These are phyloP conservation scores for Oenanthe sinensis DNA, from an alignment of 129 eudicot genomes.

Conservation along the genomic window DNA sequence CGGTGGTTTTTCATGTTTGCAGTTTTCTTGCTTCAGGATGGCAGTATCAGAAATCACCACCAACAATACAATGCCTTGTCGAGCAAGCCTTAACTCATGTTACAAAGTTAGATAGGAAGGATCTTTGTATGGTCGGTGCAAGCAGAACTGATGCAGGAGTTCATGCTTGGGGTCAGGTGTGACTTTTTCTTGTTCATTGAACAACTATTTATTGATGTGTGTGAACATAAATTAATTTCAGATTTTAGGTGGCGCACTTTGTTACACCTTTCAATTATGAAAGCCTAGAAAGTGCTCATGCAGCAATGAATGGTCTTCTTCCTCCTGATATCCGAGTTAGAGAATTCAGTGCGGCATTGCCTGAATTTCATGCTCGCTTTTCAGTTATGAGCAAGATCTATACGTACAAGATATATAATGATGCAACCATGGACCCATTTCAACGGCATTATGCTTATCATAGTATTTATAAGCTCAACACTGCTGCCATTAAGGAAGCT, in stretches of 20 bases:
- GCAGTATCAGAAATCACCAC: conserved; percentile 77
- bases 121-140: conserved; percentile 72
- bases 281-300: conserved; percentile 47
- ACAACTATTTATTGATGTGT: neutral
- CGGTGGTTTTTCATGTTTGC: neutral
- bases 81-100: conserved; percentile 59
- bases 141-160: conserved; percentile 92
- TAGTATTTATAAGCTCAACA: conserved; percentile 58
- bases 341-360: conserved; percentile 62
- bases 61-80: conserved; percentile 64
- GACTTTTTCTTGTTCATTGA: conserved; percentile 9
- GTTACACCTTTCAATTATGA: conserved; percentile 74
- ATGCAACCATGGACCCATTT: conserved; percentile 75
- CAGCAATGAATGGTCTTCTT: conserved; percentile 79
- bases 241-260: conserved; percentile 78
- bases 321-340: conserved; percentile 71
- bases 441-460: conserved; percentile 68
- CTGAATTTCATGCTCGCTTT: conserved; percentile 90
- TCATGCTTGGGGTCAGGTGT: conserved; percentile 94
- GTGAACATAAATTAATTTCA: conserved; percentile 4
- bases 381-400: conserved; percentile 75
- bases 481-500: conserved; percentile 58
- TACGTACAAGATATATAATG: conserved; percentile 63
- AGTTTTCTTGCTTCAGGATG: conserved; percentile 38
- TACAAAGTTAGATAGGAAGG: conserved; percentile 59